Base-by-base conservation (phyloP, 192 early-diverging fungal species). In the Haplosporangium gracile region DNA sequence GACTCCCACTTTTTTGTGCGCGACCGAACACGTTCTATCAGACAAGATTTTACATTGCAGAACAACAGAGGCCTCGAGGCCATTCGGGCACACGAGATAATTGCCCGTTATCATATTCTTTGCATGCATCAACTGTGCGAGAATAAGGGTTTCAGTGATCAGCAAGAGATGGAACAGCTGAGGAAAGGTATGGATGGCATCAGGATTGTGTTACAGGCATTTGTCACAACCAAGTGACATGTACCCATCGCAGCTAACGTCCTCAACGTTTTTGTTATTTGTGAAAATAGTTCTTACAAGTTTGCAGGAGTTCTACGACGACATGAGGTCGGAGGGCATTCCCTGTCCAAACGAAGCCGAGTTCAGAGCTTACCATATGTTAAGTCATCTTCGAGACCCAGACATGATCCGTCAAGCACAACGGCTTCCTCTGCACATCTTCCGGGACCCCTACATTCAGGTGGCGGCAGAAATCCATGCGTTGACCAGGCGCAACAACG, bases 161-260 rank as follows among this genome's bases (percentile, higher is more conserved):
- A 96, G 75, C 96, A 96, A 77, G 97, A 98, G 78, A 93, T 92
- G 87, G 97, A 99, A 84, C 97, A 98, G 86, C 91, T 98, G 74
- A 81, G 93, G 32, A 98, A 98, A 90, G 95, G 95, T 95, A 91
- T n/a, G 39, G 4, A 90, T 32, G 39, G 7, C 72, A 20, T 39
- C 24, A 36, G 39, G 20, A 24, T 26, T 68, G 40, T 39, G 22
- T 47, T 74, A 74, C 11, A 38, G 9, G 20, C 5, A 51, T 22
- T 18, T 18, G 49, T 5, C 49, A 22, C 49, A 51, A 0, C 15
- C 5, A 43, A 5, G 13, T 32, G 57, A 0, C 29, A 29, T 65
- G 4, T 5, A 13, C 11, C 9, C 5, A 40, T 20, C 42, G 38
- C 38, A 11, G 29, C 9, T 68, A 47, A 57, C 45, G 2, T 40